Conservation (phyloP, 495 filamentous ascomycete genomes). For the Platismatia glauca region DNA sequence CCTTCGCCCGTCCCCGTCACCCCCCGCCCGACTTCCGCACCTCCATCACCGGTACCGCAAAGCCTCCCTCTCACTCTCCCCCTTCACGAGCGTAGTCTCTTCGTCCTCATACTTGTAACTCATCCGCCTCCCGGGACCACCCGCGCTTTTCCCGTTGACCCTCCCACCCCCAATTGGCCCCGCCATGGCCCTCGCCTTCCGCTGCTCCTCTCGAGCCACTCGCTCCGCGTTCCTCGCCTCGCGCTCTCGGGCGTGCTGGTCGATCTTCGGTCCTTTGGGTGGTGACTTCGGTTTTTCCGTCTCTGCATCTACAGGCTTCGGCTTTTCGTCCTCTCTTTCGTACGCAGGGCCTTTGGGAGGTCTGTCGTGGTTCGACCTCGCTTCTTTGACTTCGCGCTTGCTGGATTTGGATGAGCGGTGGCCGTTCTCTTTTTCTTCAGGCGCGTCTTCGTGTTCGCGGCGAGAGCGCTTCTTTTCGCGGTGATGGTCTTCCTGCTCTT, state of each 20-base stretch:
- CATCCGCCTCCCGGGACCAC: constrained; percentile 34
- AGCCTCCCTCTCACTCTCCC: constrained; percentile 42
- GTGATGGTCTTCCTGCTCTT: constrained; percentile 39
- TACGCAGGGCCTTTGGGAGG: constrained; percentile 12
- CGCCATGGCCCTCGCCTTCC: constrained; percentile 40
- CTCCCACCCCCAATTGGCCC: constrained; percentile 29
- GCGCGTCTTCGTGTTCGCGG: constrained; percentile 37
- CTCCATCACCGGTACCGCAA: constrained; percentile 9
- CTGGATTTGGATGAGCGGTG: constrained; percentile 36
- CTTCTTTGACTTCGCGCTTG: constrained; percentile 27
- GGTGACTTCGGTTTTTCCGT: constrained; percentile 1
- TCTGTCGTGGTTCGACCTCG: constrained; percentile 22
- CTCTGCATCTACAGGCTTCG: constrained; percentile 16
- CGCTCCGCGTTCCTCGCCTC: constrained; percentile 69
- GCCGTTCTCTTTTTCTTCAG: constrained; percentile 23
- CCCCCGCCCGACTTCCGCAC: constrained; percentile 4
- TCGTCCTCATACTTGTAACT: constrained; percentile 56
- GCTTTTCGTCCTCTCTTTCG: not conserved
- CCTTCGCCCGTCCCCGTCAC: not conserved
- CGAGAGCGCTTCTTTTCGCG: constrained; percentile 46
- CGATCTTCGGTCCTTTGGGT: constrained; percentile 39
- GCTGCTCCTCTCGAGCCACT: constrained; percentile 66
- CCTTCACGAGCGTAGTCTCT: constrained; percentile 35
- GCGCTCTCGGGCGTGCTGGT: constrained; percentile 68
- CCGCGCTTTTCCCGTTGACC: constrained; percentile 30